These are phyloP conservation scores for Sphaerulina musiva DNA, from an alignment of 2,329 filamentous ascomycete genomes.

Conservation along the genomic window DNA sequence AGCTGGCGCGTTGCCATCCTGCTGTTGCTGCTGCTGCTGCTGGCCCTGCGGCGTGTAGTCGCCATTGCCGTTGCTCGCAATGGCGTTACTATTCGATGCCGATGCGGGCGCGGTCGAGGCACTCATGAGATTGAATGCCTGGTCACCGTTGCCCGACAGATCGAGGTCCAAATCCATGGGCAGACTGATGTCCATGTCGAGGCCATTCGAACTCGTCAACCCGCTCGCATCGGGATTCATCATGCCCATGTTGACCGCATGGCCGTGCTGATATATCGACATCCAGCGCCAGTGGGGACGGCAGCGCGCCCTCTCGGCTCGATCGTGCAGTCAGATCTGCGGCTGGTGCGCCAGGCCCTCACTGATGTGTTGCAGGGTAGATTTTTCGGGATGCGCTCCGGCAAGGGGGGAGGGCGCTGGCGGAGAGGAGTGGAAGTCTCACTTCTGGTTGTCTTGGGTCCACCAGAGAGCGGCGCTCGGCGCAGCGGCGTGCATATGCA, in stretches of 20 bases:
- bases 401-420: neutral
- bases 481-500: neutral
- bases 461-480: neutral
- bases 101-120: constrained; percentile 18
- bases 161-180: constrained; percentile 43
- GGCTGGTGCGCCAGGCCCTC: constrained; percentile 16
- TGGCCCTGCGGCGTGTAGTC: constrained; percentile 22
- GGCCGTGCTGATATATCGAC: constrained; percentile 16
- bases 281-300: constrained; percentile 17
- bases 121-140: constrained; percentile 24
- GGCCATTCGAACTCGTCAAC: constrained; percentile 30
- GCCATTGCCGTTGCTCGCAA: constrained; percentile 22
- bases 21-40: constrained; percentile 20
- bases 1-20: constrained; percentile 29
- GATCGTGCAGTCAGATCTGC: constrained; percentile 19
- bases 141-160: constrained; percentile 20
- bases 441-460: neutral
- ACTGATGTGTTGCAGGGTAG: constrained; percentile 7
- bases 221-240: constrained; percentile 28
- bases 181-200: constrained; percentile 44
- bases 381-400: constrained; percentile 2
- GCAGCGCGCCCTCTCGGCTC: constrained; percentile 13
- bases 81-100: constrained; percentile 13
- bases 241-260: constrained; percentile 18
- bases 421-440: neutral